A percentile compares a stretch with the other conserved stretches of the same genome.
Evolutionary conservation across 805 yeast species (phyloP).

Genomic region (Jamesozyma piceae): DNA sequence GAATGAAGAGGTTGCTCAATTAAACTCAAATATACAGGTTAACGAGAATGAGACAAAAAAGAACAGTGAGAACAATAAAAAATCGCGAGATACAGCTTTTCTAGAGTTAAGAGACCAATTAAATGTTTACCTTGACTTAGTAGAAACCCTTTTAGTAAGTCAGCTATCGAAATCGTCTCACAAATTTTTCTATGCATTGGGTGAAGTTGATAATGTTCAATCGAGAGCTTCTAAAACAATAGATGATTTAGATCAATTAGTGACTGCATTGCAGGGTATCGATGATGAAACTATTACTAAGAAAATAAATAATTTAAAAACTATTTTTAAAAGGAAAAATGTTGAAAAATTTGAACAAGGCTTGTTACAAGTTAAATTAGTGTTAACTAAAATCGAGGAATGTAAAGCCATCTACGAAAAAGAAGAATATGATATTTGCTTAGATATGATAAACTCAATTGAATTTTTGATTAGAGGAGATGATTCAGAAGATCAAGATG

Average conservation of each 20-base stretch:
- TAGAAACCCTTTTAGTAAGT: conserved; percentile 68
- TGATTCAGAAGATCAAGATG: conserved; percentile 20
- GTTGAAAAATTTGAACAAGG: conserved; percentile 56
- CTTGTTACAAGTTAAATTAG: conserved; percentile 40
- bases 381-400: conserved; percentile 38
- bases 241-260: conserved; percentile 38
- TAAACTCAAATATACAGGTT: conserved; percentile 1
- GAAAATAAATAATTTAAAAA: conserved; percentile 43
- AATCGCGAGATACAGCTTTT: conserved; percentile 36
- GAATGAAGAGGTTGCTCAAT: conserved; percentile 15
- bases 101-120: conserved; percentile 66
- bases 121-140: conserved; percentile 73
- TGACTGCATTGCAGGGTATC: conserved; percentile 35
- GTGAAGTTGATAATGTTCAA: conserved; percentile 61
- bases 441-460: conserved; percentile 47
- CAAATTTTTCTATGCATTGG: conserved; percentile 76
- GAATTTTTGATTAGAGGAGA: conserved; percentile 54
- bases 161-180: conserved; percentile 81
- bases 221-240: conserved; percentile 45
- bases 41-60: background rate
- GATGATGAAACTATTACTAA: conserved; percentile 41
- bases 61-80: conserved; percentile 5
- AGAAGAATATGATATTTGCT: conserved; percentile 43
- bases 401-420: conserved; percentile 17
- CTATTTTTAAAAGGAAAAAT: conserved; percentile 46